These are phyloP conservation scores for Exsudoporus floridanus DNA, from an alignment of 1,284 basidiomycete species.

Conservation along the genomic window DNA sequence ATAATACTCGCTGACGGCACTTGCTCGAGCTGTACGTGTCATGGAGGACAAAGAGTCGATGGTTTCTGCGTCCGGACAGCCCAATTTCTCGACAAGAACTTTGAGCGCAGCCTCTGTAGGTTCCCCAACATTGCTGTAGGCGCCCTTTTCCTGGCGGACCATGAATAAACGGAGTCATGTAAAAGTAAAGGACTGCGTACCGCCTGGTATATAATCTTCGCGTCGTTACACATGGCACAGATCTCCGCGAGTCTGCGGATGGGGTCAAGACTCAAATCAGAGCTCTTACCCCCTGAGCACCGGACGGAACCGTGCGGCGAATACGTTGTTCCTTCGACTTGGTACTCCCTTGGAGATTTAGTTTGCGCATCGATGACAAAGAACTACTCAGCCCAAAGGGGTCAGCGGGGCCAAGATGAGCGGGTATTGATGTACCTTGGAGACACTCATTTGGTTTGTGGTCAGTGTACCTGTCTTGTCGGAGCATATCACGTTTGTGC, in stretches of 20 bases:
- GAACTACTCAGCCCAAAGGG: constrained; percentile 51
- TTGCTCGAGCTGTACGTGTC: constrained; percentile 64
- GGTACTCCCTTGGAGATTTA: constrained; percentile 63
- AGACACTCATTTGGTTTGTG: constrained; percentile 95
- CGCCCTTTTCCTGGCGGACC: constrained; percentile 64
- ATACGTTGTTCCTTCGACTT: constrained; percentile 88
- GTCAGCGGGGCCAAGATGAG: constrained; percentile 6
- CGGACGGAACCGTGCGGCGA: constrained; percentile 77
- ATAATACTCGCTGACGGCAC: constrained; percentile 82
- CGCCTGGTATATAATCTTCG: constrained; percentile 82
- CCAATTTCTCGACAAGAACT: constrained; percentile 90
- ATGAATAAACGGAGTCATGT: constrained; percentile 11
- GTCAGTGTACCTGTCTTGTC: constrained; percentile 97
- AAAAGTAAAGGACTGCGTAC: constrained; percentile 45
- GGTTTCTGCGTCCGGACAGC: constrained; percentile 55
- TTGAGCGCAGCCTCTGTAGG: constrained; percentile 96
- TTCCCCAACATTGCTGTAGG: constrained; percentile 88
- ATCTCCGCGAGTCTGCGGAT: constrained; percentile 87
- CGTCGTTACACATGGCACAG: constrained; percentile 88
- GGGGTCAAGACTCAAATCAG: constrained; percentile 67
- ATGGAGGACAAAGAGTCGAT: constrained; percentile 59
- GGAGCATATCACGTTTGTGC: constrained; percentile 95
- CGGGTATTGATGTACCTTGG: constrained; percentile 53
- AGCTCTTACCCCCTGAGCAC: constrained; percentile 59
- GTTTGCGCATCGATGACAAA: constrained; percentile 62